phyloP scores from a whole-genome alignment of 2,329 filamentous ascomycete genomes.

The Sporothrix mexicana region DNA sequence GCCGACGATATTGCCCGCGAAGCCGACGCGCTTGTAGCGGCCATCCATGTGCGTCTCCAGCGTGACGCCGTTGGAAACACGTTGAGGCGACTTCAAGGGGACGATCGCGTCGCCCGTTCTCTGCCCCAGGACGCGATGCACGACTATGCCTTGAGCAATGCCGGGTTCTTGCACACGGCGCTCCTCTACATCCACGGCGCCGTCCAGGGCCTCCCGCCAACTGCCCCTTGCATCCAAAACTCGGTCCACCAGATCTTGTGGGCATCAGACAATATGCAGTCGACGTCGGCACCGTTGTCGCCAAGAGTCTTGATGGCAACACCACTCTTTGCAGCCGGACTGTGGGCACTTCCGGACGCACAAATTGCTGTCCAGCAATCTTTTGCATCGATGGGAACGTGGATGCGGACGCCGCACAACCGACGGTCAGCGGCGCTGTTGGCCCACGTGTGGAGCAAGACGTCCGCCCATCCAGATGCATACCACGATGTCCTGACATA shows the following conservation, averaged over 20 bases:
- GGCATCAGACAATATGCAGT: slow-evolving; percentile 33
- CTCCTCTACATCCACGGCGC: slow-evolving; percentile 33
- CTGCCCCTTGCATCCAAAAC: slow-evolving; percentile 29
- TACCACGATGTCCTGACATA: slow-evolving; percentile 31
- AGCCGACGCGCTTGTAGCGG: slow-evolving; percentile 26
- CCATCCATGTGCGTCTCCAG: slow-evolving; percentile 27
- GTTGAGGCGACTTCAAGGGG: slow-evolving; percentile 14
- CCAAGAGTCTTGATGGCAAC: slow-evolving; percentile 35
- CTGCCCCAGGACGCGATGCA: slow-evolving; percentile 31
- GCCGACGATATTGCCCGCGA: slow-evolving; percentile 32
- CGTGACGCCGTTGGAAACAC: slow-evolving; percentile 27
- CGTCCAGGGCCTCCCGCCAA: slow-evolving; percentile 27
- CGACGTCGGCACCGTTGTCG: slow-evolving; percentile 30
- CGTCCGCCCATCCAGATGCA: not conserved
- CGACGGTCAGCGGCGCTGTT: slow-evolving; percentile 26
- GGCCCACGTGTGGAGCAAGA: slow-evolving; percentile 31
- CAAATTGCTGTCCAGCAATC: slow-evolving; percentile 22
- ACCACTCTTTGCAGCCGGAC: slow-evolving; percentile 32
- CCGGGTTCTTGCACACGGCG: slow-evolving; percentile 33
- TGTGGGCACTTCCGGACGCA: slow-evolving; percentile 25
- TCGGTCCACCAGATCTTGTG: slow-evolving; percentile 34
- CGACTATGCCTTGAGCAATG: slow-evolving; percentile 36
- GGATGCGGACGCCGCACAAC: slow-evolving; percentile 33
- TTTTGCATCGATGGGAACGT: slow-evolving; percentile 30
- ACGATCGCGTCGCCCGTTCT: slow-evolving; percentile 3